Evolutionary conservation across 2,329 filamentous ascomycete species (phyloP).

Genomic region (Magnaporthiopsis incrustans): DNA sequence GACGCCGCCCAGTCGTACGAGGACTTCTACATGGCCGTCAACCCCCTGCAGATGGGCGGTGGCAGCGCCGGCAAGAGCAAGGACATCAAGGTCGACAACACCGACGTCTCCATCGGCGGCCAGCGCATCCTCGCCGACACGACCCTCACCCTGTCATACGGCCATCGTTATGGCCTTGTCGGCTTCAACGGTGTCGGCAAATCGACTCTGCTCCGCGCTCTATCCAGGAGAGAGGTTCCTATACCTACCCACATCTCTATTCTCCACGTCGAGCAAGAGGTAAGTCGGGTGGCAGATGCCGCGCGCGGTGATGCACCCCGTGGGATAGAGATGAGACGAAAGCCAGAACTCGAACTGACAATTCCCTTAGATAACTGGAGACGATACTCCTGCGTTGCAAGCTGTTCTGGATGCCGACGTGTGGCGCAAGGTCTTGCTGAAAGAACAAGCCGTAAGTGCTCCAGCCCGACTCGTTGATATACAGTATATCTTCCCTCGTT

Average conservation of each 20-base stretch:
- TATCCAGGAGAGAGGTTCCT: constrained; percentile 86
- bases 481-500: not conserved
- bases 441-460: constrained; percentile 68
- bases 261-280: constrained; percentile 97
- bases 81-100: constrained; percentile 95
- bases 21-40: constrained; percentile 99
- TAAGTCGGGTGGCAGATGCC: constrained; percentile 30
- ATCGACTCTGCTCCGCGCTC: constrained; percentile 84
- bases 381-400: constrained; percentile 90
- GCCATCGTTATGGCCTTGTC: constrained; percentile 90
- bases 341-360: not conserved
- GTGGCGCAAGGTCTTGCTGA: constrained; percentile 91
- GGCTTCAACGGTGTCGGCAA: constrained; percentile 99
- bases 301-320: not conserved
- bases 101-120: constrained; percentile 89
- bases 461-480: not conserved
- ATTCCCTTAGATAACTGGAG: constrained; percentile 66
- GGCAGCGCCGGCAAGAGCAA: constrained; percentile 79
- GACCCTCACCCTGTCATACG: constrained; percentile 81
- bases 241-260: constrained; percentile 98
- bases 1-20: constrained; percentile 88
- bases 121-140: constrained; percentile 86
- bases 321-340: not conserved
- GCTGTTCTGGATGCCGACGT: constrained; percentile 96
- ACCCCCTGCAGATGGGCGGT: constrained; percentile 80